phyloP scores from a whole-genome alignment of 2,329 filamentous ascomycete genomes.

The Pseudogymnoascus sp. region DNA sequence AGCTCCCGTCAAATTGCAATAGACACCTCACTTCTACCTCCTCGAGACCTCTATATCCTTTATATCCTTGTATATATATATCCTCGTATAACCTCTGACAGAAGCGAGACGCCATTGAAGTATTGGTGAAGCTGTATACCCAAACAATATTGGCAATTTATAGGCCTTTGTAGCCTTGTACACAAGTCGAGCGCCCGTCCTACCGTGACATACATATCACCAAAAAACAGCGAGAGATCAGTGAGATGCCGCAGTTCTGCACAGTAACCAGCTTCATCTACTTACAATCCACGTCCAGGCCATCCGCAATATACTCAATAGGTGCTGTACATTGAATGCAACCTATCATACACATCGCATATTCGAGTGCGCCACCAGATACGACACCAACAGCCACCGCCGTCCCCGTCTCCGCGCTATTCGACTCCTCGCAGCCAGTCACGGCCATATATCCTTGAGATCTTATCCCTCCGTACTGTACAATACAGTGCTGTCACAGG shows the following conservation, averaged over 20 bases:
- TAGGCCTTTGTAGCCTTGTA: neutral
- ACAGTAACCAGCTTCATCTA: neutral
- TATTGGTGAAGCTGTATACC: neutral
- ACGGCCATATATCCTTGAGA: neutral
- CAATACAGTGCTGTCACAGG: constrained; percentile 1
- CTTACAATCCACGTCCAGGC: neutral
- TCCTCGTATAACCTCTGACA: neutral
- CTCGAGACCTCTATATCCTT: neutral
- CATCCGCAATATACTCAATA: neutral
- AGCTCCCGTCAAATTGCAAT: neutral
- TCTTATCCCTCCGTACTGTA: neutral
- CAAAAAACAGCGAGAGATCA: neutral
- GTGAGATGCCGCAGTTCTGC: neutral
- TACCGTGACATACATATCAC: neutral
- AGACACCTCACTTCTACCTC: neutral
- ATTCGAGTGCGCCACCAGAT: neutral
- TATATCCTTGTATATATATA: neutral
- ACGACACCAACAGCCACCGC: neutral
- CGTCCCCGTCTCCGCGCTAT: neutral
- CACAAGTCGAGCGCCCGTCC: neutral
- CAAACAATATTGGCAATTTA: neutral
- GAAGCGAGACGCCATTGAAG: neutral
- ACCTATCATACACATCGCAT: neutral
- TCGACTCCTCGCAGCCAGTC: neutral
- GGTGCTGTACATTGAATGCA: neutral